phyloP scores from a whole-genome alignment of 129 eudicot genomes.

The Flaveria brownii region DNA sequence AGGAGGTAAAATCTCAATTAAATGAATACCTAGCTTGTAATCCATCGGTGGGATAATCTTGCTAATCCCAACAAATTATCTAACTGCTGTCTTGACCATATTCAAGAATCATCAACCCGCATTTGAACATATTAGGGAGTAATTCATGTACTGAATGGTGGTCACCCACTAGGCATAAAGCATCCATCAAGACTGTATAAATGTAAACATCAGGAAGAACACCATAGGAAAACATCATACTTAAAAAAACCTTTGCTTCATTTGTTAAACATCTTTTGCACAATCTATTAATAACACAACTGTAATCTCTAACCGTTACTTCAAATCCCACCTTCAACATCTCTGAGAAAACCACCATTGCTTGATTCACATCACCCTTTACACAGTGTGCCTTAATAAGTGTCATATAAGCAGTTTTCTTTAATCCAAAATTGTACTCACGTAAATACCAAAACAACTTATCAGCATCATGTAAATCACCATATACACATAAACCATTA shows the following conservation, averaged over 20 bases:
- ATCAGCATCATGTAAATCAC: constrained; percentile 63
- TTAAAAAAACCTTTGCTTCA: constrained; percentile 62
- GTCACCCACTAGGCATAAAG: constrained; percentile 47
- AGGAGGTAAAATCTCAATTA: neutral
- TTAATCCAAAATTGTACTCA: constrained; percentile 40
- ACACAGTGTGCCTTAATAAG: constrained; percentile 89
- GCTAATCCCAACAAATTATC: constrained; percentile 9
- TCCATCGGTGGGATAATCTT: neutral
- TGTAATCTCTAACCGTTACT: constrained; percentile 66
- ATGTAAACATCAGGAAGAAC: constrained; percentile 55
- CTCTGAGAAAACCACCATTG: constrained; percentile 49
- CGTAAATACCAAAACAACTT: constrained; percentile 44
- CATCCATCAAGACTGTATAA: constrained; percentile 47
- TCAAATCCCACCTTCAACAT: constrained; percentile 67
- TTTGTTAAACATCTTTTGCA: constrained; percentile 63
- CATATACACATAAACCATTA: constrained; percentile 65
- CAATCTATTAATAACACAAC: constrained; percentile 73
- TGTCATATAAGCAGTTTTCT: constrained; percentile 63
- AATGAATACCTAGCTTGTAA: constrained; percentile 7
- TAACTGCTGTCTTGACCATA: constrained; percentile 2
- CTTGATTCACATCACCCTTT: constrained; percentile 68
- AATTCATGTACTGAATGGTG: constrained; percentile 38
- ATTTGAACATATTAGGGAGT: constrained; percentile 50
- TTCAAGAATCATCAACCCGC: constrained; percentile 47
- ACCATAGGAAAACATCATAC: constrained; percentile 55